phyloP scores from a whole-genome alignment of 768 basidiomycete genomes.

The Ramaria sp. region DNA sequence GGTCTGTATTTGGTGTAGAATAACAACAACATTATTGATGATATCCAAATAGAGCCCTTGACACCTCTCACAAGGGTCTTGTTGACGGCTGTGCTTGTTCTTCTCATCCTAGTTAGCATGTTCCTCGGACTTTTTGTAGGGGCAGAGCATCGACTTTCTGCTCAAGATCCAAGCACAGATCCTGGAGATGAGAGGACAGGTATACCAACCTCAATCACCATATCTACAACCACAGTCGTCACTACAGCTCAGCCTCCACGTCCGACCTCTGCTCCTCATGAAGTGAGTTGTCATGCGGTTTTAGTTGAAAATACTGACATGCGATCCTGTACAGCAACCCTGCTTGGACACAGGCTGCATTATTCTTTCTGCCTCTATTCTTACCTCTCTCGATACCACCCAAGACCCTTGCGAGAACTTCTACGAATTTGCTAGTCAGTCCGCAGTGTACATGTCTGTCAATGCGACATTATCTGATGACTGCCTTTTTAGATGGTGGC shows the following conservation, averaged over 20 bases:
- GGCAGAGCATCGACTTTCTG: conserved; percentile 59
- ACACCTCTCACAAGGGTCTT: conserved; percentile 79
- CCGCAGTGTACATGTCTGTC: neutral
- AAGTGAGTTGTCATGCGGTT: conserved; percentile 24
- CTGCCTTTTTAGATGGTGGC: conserved; percentile 53
- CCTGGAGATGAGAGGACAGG: conserved; percentile 13
- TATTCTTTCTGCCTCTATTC: conserved; percentile 67
- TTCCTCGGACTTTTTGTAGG: conserved; percentile 93
- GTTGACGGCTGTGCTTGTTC: conserved; percentile 57
- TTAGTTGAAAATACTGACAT: no score
- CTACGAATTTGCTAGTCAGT: conserved; percentile 85
- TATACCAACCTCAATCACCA: conserved; percentile 25
- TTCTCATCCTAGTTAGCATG: conserved; percentile 75
- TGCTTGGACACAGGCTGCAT: conserved; percentile 80
- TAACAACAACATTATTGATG: neutral
- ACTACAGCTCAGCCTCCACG: conserved; percentile 36
- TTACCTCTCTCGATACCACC: conserved; percentile 67
- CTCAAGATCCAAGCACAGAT: neutral
- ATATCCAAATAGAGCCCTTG: conserved; percentile 53
- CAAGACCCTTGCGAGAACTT: conserved; percentile 95
- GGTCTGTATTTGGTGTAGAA: conserved; percentile 12
- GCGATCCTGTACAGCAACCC: conserved; percentile 30
- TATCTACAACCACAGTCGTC: conserved; percentile 32
- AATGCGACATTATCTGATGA: conserved; percentile 2
- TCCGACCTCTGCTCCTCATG: conserved; percentile 42